Evolutionary conservation across 176 grass and related monocot genomes (phyloP).

Genomic region (Triticum turgidum): DNA sequence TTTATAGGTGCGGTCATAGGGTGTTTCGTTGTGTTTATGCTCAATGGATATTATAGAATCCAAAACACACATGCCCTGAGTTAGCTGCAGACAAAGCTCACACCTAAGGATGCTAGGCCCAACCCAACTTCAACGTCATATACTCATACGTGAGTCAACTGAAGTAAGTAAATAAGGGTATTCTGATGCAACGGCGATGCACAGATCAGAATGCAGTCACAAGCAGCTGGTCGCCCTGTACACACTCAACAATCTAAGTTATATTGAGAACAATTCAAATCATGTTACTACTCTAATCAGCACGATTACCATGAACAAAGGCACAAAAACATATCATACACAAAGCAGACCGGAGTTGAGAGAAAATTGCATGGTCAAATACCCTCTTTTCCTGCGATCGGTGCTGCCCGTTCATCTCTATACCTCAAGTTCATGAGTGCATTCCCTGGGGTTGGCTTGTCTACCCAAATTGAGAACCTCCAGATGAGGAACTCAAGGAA

Average conservation of each 20-base stretch:
- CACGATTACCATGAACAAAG: not conserved
- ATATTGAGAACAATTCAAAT: not conserved
- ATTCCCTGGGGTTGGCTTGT: constrained; percentile 97
- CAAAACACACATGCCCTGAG: not conserved
- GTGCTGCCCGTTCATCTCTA: constrained; percentile 72
- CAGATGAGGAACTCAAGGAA: constrained; percentile 97
- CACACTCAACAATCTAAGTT: not conserved
- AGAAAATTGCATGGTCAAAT: constrained; percentile 9
- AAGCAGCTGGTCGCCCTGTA: not conserved
- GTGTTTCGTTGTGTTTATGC: not conserved
- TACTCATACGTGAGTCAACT: not conserved
- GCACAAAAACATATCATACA: not conserved
- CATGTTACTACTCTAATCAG: not conserved
- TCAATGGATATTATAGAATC: not conserved
- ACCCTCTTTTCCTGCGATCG: constrained; percentile 73
- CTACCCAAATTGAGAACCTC: constrained; percentile 99
- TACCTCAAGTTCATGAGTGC: constrained; percentile 95
- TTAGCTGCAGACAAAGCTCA: not conserved
- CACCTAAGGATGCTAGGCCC: not conserved
- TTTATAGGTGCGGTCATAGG: not conserved
- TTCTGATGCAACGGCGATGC: not conserved
- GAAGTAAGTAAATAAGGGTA: not conserved
- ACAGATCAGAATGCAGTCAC: not conserved
- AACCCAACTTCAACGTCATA: not conserved
- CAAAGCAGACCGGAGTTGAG: not conserved